Percentiles rank a stretch among this genome's conserved stretches.
These are phyloP conservation scores for Russula foetens DNA, from an alignment of 768 basidiomycete genomes.

Conservation along the genomic window DNA sequence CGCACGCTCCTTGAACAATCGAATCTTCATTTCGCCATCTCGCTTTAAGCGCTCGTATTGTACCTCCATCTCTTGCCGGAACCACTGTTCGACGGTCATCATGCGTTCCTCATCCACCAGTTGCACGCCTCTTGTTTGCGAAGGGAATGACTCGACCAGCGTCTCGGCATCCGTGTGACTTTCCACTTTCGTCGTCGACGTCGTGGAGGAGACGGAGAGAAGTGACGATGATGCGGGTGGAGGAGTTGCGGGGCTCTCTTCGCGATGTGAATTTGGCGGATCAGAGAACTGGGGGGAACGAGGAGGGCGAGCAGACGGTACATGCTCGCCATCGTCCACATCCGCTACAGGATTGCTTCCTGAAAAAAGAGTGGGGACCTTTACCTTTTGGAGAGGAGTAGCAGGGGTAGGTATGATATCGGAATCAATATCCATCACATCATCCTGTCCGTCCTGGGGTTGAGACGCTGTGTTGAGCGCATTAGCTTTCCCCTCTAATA, in stretches of 20 bases:
- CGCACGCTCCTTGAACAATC: slow-evolving; percentile 39
- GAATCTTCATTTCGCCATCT: slow-evolving; percentile 46
- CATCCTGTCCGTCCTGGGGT: background rate
- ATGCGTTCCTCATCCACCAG: slow-evolving; percentile 59
- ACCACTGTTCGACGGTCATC: slow-evolving; percentile 83
- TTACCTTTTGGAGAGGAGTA: background rate
- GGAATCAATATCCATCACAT: slow-evolving; percentile 9
- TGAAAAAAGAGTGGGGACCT: background rate
- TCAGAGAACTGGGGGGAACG: background rate
- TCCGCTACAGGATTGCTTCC: background rate
- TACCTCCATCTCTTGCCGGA: slow-evolving; percentile 63
- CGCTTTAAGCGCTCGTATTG: slow-evolving; percentile 52
- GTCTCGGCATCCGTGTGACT: slow-evolving; percentile 16
- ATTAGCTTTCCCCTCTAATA: background rate
- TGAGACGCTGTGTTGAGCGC: background rate
- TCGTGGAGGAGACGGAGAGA: slow-evolving; percentile 11
- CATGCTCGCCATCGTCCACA: background rate
- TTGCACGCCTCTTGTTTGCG: slow-evolving; percentile 20
- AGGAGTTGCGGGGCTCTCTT: slow-evolving; percentile 5
- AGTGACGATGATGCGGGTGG: slow-evolving; percentile 15
- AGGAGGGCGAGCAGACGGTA: background rate
- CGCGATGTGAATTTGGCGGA: background rate
- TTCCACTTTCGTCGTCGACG: slow-evolving; percentile 16
- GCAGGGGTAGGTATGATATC: background rate
- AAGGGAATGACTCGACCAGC: slow-evolving; percentile 22